These are phyloP conservation scores for Trametes cingulata DNA, from an alignment of 768 basidiomycete genomes.

Conservation along the genomic window DNA sequence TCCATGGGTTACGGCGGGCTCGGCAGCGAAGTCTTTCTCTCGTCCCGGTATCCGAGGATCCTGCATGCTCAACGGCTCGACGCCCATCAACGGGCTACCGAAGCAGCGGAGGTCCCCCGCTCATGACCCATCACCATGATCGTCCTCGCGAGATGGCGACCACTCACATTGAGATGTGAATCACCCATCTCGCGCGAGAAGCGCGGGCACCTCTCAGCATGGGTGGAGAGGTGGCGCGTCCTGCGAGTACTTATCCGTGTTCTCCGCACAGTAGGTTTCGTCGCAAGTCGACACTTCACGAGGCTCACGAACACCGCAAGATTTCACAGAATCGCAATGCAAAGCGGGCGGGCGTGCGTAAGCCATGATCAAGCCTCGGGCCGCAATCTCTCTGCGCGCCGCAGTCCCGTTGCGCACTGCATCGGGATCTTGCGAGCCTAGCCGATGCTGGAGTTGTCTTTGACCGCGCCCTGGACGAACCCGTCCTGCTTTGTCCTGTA, in stretches of 20 bases:
- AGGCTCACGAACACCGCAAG: no score
- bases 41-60: not conserved
- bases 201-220: no score
- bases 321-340: no score
- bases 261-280: no score
- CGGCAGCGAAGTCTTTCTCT: not conserved
- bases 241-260: no score
- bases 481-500: not conserved
- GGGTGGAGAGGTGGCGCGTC: no score
- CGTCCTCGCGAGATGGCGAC: no score
- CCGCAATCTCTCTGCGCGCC: not conserved
- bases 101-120: no score
- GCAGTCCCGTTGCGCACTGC: not conserved
- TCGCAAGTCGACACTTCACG: no score
- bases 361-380: not conserved
- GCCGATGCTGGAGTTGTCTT: not conserved
- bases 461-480: not conserved
- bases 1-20: not conserved
- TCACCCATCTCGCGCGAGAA: no score
- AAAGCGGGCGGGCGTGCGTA: not conserved
- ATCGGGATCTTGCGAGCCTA: slow-evolving; percentile 8
- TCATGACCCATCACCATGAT: no score
- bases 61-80: not conserved
- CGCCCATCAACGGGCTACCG: not conserved
- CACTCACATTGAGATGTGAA: no score